A percentile compares a stretch with the other conserved stretches of the same genome.
These are phyloP conservation scores for Scutellaria barbata DNA, from an alignment of 257 asterid species.

Conservation along the genomic window DNA sequence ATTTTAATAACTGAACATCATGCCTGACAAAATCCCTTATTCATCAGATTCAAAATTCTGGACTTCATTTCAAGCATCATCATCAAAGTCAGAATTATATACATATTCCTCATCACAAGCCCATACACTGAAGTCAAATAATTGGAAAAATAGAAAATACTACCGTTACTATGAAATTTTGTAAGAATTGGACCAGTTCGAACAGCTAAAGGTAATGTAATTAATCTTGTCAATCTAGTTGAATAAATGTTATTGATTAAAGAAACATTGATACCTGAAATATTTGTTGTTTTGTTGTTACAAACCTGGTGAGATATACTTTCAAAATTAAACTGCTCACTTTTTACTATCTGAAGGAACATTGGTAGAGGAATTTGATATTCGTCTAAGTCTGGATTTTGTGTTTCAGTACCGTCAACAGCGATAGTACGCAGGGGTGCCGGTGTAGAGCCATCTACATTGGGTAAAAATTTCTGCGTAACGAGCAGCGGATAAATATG, in stretches of 20 bases:
- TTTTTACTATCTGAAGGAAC: too few species aligned
- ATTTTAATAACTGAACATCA: constrained; percentile 11
- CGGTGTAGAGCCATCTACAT: too few species aligned
- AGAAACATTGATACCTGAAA: not conserved
- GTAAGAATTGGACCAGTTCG: not conserved
- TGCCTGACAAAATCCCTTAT: constrained; percentile 16
- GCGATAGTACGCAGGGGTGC: too few species aligned
- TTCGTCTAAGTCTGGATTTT: too few species aligned
- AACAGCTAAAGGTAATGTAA: not conserved
- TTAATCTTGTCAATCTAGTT: not conserved
- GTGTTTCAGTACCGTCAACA: too few species aligned
- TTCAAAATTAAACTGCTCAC: not conserved
- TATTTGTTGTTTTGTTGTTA: too few species aligned
- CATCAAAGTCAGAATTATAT: not conserved
- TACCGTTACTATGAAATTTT: not conserved
- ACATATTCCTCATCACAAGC: constrained; percentile 16
- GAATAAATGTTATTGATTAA: not conserved
- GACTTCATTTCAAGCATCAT: constrained; percentile 19
- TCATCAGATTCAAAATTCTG: not conserved
- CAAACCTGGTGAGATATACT: not conserved
- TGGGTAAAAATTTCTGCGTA: too few species aligned
- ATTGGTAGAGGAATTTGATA: too few species aligned
- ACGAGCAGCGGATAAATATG: too few species aligned
- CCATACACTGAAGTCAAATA: not conserved
- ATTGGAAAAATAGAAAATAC: not conserved